Evolutionary conservation across 768 basidiomycete species (phyloP).

Genomic region (Leucocoprinus birnbaumii): DNA sequence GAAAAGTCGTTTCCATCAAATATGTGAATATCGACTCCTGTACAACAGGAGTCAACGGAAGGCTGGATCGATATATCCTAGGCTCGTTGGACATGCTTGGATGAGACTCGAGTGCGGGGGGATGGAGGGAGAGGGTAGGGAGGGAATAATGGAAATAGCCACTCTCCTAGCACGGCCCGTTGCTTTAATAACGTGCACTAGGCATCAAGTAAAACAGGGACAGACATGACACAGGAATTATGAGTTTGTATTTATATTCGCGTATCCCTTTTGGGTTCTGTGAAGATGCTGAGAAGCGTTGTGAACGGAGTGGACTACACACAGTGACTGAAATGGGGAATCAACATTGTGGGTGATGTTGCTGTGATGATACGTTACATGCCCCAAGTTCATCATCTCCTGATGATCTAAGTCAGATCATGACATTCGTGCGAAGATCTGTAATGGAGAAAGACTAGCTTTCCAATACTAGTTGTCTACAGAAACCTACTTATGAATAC

Average conservation of each 20-base stretch:
- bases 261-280: neutral
- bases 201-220: neutral
- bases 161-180: too few species aligned
- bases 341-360: neutral
- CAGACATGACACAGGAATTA: neutral
- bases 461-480: too few species aligned
- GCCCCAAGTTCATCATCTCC: too few species aligned
- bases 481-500: too few species aligned
- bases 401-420: too few species aligned
- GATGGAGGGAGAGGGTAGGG: too few species aligned
- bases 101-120: too few species aligned
- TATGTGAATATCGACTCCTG: slow-evolving; percentile 21
- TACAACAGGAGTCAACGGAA: slow-evolving; percentile 18
- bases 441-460: too few species aligned
- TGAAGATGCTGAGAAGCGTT: neutral
- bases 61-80: slow-evolving; percentile 18
- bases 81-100: slow-evolving; percentile 14
- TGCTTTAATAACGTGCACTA: too few species aligned
- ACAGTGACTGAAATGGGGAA: neutral
- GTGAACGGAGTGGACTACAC: neutral
- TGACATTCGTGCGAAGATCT: too few species aligned
- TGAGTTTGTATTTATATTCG: too few species aligned
- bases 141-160: neutral
- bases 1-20: slow-evolving; percentile 18
- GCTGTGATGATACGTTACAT: too few species aligned